phyloP scores from a whole-genome alignment of 169 alveolate species.

The Theileria equi region DNA sequence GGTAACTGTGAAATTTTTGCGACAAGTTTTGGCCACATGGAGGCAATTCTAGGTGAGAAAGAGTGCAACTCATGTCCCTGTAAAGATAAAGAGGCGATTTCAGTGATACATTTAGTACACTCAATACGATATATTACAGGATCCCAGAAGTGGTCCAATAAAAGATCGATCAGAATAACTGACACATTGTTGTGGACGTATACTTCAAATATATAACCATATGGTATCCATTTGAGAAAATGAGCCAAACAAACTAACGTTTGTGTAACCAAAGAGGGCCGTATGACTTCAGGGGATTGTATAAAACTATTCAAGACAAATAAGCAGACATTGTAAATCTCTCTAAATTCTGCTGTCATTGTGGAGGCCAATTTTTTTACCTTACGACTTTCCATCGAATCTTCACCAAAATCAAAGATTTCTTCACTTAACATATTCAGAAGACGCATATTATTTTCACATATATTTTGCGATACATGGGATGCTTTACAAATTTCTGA shows the following conservation, averaged over 20 bases:
- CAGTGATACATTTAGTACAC: conserved; percentile 89
- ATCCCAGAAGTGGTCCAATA: conserved; percentile 88
- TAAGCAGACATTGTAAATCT: conserved; percentile 85
- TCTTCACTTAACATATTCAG: conserved; percentile 95
- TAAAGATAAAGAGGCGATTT: conserved; percentile 83
- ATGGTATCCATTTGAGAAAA: conserved; percentile 93
- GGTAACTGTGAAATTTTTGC: conserved; percentile 77
- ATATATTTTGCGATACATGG: conserved; percentile 89
- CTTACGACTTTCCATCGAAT: conserved; percentile 82
- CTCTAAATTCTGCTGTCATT: conserved; percentile 75
- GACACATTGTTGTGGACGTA: conserved; percentile 66
- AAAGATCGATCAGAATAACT: conserved; percentile 69
- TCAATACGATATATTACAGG: conserved; percentile 85
- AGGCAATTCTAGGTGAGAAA: conserved; percentile 65
- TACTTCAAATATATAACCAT: conserved; percentile 89
- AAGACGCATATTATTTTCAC: conserved; percentile 97
- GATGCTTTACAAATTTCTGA: conserved; percentile 96
- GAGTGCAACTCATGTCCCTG: conserved; percentile 66
- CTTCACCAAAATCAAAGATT: conserved; percentile 90
- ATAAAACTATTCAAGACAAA: conserved; percentile 84
- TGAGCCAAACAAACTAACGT: conserved; percentile 89
- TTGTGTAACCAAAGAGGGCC: conserved; percentile 81
- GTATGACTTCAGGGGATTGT: conserved; percentile 77
- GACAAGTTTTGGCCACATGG: conserved; percentile 79
- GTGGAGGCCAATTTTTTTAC: conserved; percentile 78